Evolutionary conservation across 2,329 filamentous ascomycete species (phyloP), one percentile per base, ranked within the genome.

Genomic region (Colletotrichum lentis): DNA sequence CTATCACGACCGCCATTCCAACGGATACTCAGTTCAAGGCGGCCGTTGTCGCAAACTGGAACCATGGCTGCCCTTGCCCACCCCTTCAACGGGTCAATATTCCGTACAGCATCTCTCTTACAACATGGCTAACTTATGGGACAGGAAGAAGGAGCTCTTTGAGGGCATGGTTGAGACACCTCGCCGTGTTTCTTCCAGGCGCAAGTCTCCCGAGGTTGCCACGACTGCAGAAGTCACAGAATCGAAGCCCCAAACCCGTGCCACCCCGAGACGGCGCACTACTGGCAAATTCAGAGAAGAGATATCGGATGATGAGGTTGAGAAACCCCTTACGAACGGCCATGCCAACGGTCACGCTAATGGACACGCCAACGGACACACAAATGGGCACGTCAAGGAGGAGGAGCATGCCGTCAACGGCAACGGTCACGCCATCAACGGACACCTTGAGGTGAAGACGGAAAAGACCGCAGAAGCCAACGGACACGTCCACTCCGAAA

Each of bases 141-240:
- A 5, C 62, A 88, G 86, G 72, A 88, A 88, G 77, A 87, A 86
- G 78, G 86, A 88, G 75, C 83, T 86, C 66, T 88, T 87, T 73
- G 82, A 86, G 43, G 86, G 86, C 73, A 87, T 88, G 86, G 78
- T 88, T 69, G 85, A 87, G 76, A 88, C 86, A 10, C 85, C 86
- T 31, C 84, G 83, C 50, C 78, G 80, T 46, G 55, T 50, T 50
- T 80, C 81, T 66, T 79, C 80, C 53, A 81, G 84, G 73, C 83
- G 85, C 73, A 86, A 85, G 74, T 80, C 84, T 11, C 82, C 82
- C 27, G 70, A 71, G 27, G 22, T 60, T 39, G 52, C 67, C n/a
- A 16, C 64, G 14, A 39, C 43, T 35, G 59, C 70, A 44, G 68
- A 71, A 39, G 62, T 56, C 11, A 57, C 68, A 43, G 53, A 62